Percentiles rank a stretch among this genome's conserved stretches.
Conservation (phyloP, 176 grass and related monocot genomes). For the Echinochloa phyllopogon region DNA sequence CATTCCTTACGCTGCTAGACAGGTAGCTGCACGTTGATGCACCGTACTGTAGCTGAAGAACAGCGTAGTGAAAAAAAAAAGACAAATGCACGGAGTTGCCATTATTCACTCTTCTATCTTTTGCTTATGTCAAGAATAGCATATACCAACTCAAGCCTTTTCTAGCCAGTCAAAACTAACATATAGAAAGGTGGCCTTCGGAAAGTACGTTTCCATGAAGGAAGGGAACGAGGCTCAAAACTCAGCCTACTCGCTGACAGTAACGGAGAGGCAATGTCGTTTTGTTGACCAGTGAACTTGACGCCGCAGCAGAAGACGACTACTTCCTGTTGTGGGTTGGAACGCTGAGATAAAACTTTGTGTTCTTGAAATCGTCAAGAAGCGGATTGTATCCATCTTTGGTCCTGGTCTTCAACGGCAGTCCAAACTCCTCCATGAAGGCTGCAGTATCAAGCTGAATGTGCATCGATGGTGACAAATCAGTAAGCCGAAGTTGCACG, state of each 20-base stretch:
- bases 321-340: slow-evolving; percentile 82
- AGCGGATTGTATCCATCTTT: slow-evolving; percentile 96
- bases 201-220: not conserved
- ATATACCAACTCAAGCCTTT: not conserved
- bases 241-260: not conserved
- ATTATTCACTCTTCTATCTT: not conserved
- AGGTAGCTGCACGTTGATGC: not conserved
- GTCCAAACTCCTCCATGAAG: slow-evolving; percentile 94
- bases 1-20: not conserved
- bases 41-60: not conserved
- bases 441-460: slow-evolving; percentile 77
- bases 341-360: slow-evolving; percentile 90
- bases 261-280: not conserved
- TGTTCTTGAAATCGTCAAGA: slow-evolving; percentile 93
- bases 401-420: slow-evolving; percentile 86
- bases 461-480: slow-evolving; percentile 11
- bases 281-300: not conserved
- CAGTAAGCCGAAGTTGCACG: slow-evolving; percentile 4
- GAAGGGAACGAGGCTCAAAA: not conserved
- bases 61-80: not conserved
- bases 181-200: no score
- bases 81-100: not conserved
- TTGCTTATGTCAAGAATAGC: not conserved
- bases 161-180: no score
- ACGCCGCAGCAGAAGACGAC: not conserved